Conservation (phyloP, 306 rosid genomes). For the Lathyrus aphaca region DNA sequence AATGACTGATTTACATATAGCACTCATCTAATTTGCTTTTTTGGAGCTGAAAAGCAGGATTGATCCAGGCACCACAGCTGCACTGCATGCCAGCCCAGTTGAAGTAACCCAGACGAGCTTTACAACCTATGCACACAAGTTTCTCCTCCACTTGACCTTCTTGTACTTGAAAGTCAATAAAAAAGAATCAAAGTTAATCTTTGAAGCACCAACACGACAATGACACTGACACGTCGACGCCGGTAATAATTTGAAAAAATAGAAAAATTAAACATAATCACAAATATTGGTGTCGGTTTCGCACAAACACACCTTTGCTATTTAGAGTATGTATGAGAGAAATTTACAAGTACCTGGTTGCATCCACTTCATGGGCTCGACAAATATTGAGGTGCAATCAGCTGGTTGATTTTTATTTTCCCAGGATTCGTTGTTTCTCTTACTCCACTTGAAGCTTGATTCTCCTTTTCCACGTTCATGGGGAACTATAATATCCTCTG, state of each 20-base stretch:
- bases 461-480: constrained; percentile 79
- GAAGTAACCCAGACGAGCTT: constrained; percentile 83
- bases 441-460: constrained; percentile 72
- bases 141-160: constrained; percentile 82
- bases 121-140: constrained; percentile 75
- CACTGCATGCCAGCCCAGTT: constrained; percentile 93
- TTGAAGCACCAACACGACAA: too few relatives aligned
- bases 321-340: not conserved
- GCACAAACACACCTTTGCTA: too few relatives aligned
- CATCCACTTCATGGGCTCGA: constrained; percentile 92
- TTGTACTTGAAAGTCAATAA: constrained; percentile 56
- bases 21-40: constrained; percentile 83
- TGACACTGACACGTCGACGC: too few relatives aligned
- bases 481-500: constrained; percentile 61
- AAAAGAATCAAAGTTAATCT: too few relatives aligned
- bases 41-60: constrained; percentile 86
- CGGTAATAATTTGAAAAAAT: too few relatives aligned
- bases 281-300: too few relatives aligned
- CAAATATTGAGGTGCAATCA: constrained; percentile 80
- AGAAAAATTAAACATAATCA: too few relatives aligned
- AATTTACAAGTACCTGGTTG: constrained; percentile 59
- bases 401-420: constrained; percentile 44
- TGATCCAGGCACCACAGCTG: constrained; percentile 89
- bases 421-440: constrained; percentile 51
- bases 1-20: constrained; percentile 25